phyloP scores from a whole-genome alignment of 768 basidiomycete species.

The Phylloporus rhodoxanthus region DNA sequence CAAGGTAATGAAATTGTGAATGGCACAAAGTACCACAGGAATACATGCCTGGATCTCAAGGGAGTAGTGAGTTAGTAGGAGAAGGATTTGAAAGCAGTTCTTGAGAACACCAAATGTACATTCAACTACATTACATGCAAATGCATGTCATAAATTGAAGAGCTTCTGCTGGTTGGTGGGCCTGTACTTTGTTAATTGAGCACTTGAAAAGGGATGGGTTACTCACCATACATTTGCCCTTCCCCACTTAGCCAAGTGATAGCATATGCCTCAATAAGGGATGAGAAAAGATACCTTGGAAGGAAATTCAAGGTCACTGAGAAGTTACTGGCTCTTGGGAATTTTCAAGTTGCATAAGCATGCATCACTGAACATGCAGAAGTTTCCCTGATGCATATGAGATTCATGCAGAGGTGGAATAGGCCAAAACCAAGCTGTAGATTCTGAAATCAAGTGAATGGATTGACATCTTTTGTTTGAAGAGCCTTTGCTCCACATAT shows the following conservation, averaged over 20 bases:
- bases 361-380: slow-evolving; percentile 1
- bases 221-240: not conserved
- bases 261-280: slow-evolving; percentile 33
- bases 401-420: slow-evolving; percentile 33
- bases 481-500: not conserved
- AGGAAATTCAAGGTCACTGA: not conserved
- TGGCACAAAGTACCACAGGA: slow-evolving; percentile 16
- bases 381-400: slow-evolving; percentile 14
- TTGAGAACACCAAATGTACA: slow-evolving; percentile 8
- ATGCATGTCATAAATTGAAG: slow-evolving; percentile 24
- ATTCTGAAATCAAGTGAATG: not conserved
- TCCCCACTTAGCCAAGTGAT: slow-evolving; percentile 35
- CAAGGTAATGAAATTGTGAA: slow-evolving; percentile 20
- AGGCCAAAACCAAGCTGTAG: slow-evolving; percentile 12
- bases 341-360: not conserved
- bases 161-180: slow-evolving; percentile 14
- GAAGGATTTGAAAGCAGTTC: slow-evolving; percentile 14
- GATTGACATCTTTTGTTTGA: not conserved
- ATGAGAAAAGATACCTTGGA: slow-evolving; percentile 22
- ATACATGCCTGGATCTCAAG: slow-evolving; percentile 20
- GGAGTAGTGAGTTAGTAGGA: slow-evolving; percentile 3
- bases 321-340: not conserved
- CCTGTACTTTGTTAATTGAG: not conserved
- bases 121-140: not conserved
- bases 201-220: not conserved